Evolutionary conservation across 1,284 basidiomycete genomes (phyloP).

Genomic region (Austropuccinia psidii): DNA sequence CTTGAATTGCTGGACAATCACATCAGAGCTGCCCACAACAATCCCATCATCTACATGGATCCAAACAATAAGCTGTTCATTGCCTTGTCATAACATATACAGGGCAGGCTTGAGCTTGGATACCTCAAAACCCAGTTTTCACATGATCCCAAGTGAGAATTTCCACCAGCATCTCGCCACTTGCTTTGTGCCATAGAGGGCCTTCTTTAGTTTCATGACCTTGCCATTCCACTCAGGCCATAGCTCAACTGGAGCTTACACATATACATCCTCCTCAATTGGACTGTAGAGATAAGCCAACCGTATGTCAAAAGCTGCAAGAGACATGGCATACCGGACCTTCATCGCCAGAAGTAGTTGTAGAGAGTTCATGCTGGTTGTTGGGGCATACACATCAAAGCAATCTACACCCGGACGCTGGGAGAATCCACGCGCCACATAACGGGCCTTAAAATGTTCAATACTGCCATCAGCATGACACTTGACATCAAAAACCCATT

Average conservation of each 20-base stretch:
- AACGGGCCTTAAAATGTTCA: background rate
- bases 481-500: background rate
- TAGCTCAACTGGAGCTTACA: background rate
- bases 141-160: background rate
- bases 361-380: background rate
- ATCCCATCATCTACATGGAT: too few species aligned
- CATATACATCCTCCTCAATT: background rate
- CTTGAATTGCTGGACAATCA: too few species aligned
- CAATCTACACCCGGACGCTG: conserved; percentile 1
- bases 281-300: conserved; percentile 1
- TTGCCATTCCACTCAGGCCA: background rate
- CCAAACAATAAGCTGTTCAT: background rate
- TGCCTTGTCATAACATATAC: background rate
- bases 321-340: background rate
- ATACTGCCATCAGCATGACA: background rate
- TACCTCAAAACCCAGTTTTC: background rate
- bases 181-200: background rate
- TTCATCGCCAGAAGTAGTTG: background rate
- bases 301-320: background rate
- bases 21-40: too few species aligned
- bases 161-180: conserved; percentile 1
- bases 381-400: background rate
- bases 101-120: background rate
- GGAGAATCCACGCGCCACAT: background rate
- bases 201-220: background rate